Base-by-base conservation (phyloP, 352 stramenopile genomes). In the Globisporangium nodosum region DNA sequence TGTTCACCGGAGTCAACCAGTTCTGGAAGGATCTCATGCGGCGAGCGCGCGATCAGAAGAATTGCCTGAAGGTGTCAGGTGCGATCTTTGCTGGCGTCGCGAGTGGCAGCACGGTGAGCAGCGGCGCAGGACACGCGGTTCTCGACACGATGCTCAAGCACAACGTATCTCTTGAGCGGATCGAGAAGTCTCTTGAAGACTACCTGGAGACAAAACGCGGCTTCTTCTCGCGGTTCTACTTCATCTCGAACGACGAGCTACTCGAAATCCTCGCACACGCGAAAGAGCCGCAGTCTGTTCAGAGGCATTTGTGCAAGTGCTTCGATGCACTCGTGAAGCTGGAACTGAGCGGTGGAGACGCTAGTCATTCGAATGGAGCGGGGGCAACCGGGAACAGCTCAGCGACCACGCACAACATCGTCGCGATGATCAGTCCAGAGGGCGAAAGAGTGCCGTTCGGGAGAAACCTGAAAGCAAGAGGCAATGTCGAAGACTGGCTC, bases 401-500 rank as follows among this genome's bases (percentile, higher is more conserved):
- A 7, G 65, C 58, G 5, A 69, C 46, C 21, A 68, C 74, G 13
- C 68, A 78, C 18, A 78, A 90, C 56, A 90, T 92, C 54, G 57
- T 85, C 2, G 86, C 76, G 20, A 96, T 93, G 73, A 78, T 92
- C 39, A 93, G 78, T 63, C 69, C 75, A 0, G 87, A 96, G 61
- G 85, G 85, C 16, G 87, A 96, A 57, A 70, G 83, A 8, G 75
- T 96, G 12, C 30, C 80, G 2, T 90, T 96, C 53, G 80, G 73
- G 3, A 66, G 83, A 48, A 83, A 69, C 16, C 37, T 96, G 42
- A 96, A 96, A 70, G 84, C 85, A 12, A 72, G 85, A 37, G 85
- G 87, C 13, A 92, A 92, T 48, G 70, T 95, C n/a, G 87, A 96
- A 63, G 87, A 96, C 58, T 96, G 87, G 84, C 67, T 96, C 1